Conservation (phyloP, 768 basidiomycete genomes). For the Boletus pseudopeckii region DNA sequence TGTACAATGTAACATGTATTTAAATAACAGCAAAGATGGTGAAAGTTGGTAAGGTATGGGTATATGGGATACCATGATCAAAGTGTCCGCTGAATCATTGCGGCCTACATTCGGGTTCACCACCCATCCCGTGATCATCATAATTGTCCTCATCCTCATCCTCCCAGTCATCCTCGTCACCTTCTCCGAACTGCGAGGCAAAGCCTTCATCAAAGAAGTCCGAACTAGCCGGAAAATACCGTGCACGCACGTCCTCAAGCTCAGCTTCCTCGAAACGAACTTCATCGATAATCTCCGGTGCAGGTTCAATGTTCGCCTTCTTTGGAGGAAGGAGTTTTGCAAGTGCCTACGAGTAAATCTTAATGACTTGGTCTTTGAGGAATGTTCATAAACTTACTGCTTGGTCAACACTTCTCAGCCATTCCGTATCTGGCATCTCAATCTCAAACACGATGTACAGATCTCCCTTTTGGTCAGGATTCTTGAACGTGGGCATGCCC, state of each 20-base stretch:
- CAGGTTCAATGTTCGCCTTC: slow-evolving; percentile 68
- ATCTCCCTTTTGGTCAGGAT: slow-evolving; percentile 68
- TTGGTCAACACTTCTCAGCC: slow-evolving; percentile 65
- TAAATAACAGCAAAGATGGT: slow-evolving; percentile 26
- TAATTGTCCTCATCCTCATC: slow-evolving; percentile 67
- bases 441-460: slow-evolving; percentile 79
- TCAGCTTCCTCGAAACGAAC: slow-evolving; percentile 71
- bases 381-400: slow-evolving; percentile 40
- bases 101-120: slow-evolving; percentile 58
- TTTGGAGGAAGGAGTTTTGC: slow-evolving; percentile 71
- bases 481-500: slow-evolving; percentile 83
- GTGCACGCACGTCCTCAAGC: slow-evolving; percentile 79
- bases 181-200: slow-evolving; percentile 66
- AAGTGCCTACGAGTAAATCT: slow-evolving; percentile 48
- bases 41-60: slow-evolving; percentile 15
- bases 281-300: slow-evolving; percentile 67
- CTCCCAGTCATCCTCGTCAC: slow-evolving; percentile 66
- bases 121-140: slow-evolving; percentile 36
- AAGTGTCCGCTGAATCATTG: slow-evolving; percentile 41
- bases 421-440: slow-evolving; percentile 83
- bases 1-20: slow-evolving; percentile 24
- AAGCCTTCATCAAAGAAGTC: slow-evolving; percentile 77
- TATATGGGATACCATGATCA: slow-evolving; percentile 10
- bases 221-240: slow-evolving; percentile 68
- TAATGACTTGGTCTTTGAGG: neutral